Percentiles rank a stretch among this genome's conserved stretches.
These are phyloP conservation scores for Ceriops decandra DNA, from an alignment of 345 rosid genomes.

Conservation along the genomic window DNA sequence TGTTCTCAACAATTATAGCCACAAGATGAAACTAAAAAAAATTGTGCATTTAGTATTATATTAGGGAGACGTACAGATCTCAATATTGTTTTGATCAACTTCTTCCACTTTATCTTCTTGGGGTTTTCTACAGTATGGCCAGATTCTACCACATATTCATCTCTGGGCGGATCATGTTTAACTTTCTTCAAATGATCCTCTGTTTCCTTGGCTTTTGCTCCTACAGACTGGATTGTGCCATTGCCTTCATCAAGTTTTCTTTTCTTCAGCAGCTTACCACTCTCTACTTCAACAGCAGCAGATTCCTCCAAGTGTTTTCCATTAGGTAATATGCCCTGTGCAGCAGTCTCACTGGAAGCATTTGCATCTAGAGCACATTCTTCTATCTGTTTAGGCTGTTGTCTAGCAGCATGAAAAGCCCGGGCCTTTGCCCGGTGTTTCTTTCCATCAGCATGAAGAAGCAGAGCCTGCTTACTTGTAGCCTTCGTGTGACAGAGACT, in stretches of 20 bases:
- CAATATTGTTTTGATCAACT: conserved; percentile 60
- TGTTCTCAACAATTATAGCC: not conserved
- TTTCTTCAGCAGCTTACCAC: conserved; percentile 34
- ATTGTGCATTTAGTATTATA: not conserved
- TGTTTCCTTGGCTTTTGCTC: conserved; percentile 11
- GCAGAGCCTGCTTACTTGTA: conserved; percentile 73
- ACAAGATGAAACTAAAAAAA: not conserved
- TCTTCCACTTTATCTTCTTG: conserved; percentile 76
- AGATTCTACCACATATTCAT: conserved; percentile 18
- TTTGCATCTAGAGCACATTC: conserved; percentile 33
- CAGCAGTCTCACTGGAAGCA: conserved; percentile 27
- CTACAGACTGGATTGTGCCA: conserved; percentile 31
- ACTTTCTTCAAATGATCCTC: conserved; percentile 39
- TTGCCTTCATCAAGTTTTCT: conserved; percentile 48
- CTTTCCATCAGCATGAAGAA: conserved; percentile 94
- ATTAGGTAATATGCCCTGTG: conserved; percentile 24
- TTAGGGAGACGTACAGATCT: conserved; percentile 47
- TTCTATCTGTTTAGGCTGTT: conserved; percentile 40
- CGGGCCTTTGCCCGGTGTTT: conserved; percentile 78
- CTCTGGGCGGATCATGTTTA: conserved; percentile 18
- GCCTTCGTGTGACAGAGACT: conserved; percentile 86
- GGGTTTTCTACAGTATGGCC: conserved; percentile 23
- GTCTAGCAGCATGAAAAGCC: conserved; percentile 59
- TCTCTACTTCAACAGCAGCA: conserved; percentile 17
- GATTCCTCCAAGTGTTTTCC: conserved; percentile 25